These are phyloP conservation scores for Hypoxylon fuscum DNA, from an alignment of 495 filamentous ascomycete genomes.

Conservation along the genomic window DNA sequence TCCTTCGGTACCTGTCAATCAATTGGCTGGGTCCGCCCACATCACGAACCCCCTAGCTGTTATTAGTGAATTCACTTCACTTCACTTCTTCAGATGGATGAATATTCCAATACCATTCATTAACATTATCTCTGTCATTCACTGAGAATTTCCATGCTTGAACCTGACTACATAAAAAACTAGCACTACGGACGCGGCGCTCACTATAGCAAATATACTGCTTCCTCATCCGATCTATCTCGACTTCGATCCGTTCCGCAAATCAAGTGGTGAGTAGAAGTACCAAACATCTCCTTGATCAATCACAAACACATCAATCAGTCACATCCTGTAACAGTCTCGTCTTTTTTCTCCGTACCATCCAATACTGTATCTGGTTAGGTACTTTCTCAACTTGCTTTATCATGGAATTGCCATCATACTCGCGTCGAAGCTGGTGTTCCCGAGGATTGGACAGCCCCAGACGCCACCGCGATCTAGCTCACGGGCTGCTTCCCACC, in stretches of 20 bases:
- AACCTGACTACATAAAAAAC: neutral
- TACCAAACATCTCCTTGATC: slow-evolving; percentile 15
- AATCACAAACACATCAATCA: slow-evolving; percentile 10
- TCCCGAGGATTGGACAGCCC: slow-evolving; percentile 27
- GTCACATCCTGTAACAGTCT: slow-evolving; percentile 1
- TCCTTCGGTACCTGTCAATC: neutral
- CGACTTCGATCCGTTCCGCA: neutral
- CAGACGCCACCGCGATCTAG: slow-evolving; percentile 35
- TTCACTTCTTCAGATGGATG: slow-evolving; percentile 21
- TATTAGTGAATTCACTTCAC: too few relatives aligned
- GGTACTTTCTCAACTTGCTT: slow-evolving; percentile 12
- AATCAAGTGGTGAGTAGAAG: slow-evolving; percentile 6
- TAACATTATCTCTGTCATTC: slow-evolving; percentile 2
- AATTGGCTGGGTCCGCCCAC: neutral
- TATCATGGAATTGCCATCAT: slow-evolving; percentile 2
- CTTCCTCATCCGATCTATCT: slow-evolving; percentile 3
- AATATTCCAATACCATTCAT: slow-evolving; percentile 7
- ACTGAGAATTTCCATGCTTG: neutral
- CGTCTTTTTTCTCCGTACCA: slow-evolving; percentile 1
- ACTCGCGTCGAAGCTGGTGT: slow-evolving; percentile 25
- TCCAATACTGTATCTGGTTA: slow-evolving; percentile 1
- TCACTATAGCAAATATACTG: neutral
- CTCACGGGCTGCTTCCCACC: slow-evolving; percentile 17
- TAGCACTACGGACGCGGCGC: slow-evolving; percentile 5
- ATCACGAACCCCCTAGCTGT: slow-evolving; percentile 13